phyloP scores from a whole-genome alignment of 257 asterid species.

The Henckelia pumila region DNA sequence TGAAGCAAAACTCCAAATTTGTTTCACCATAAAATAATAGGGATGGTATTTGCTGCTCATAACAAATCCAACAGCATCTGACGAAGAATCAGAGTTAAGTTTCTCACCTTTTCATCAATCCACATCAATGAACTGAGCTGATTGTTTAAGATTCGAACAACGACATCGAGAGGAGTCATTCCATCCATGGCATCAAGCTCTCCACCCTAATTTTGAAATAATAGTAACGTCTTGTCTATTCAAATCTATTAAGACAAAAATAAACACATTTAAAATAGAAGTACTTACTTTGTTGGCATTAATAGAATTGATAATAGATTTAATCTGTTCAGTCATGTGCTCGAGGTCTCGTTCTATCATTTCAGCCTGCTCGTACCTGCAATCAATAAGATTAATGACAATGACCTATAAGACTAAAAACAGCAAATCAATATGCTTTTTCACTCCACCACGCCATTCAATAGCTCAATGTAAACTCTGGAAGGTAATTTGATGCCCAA shows the following conservation, averaged over 20 bases:
- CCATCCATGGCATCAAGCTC: slow-evolving; percentile 75
- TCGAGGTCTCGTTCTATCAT: slow-evolving; percentile 73
- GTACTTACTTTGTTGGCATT: slow-evolving; percentile 68
- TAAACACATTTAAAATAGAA: slow-evolving; percentile 1
- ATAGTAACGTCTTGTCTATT: slow-evolving; percentile 9
- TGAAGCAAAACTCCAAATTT: not conserved
- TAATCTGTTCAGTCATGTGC: slow-evolving; percentile 86
- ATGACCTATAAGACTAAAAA: not conserved
- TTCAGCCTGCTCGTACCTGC: slow-evolving; percentile 93
- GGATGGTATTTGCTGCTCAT: too few relatives aligned
- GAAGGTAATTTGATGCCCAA: not conserved
- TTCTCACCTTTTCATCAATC: slow-evolving; percentile 89
- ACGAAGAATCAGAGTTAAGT: slow-evolving; percentile 14
- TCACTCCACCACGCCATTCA: not conserved
- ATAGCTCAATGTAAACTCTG: not conserved
- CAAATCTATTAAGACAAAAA: slow-evolving; percentile 1
- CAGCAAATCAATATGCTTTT: not conserved
- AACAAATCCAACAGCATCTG: slow-evolving; percentile 15
- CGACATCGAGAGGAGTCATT: slow-evolving; percentile 81
- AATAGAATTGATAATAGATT: slow-evolving; percentile 66
- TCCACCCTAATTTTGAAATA: slow-evolving; percentile 61
- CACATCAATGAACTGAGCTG: slow-evolving; percentile 90
- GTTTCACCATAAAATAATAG: too few relatives aligned
- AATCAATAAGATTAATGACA: slow-evolving; percentile 16
- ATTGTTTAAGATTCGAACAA: slow-evolving; percentile 83